These are phyloP conservation scores for Fomitopsis betulina DNA, from an alignment of 1,284 basidiomycete genomes.

Conservation along the genomic window DNA sequence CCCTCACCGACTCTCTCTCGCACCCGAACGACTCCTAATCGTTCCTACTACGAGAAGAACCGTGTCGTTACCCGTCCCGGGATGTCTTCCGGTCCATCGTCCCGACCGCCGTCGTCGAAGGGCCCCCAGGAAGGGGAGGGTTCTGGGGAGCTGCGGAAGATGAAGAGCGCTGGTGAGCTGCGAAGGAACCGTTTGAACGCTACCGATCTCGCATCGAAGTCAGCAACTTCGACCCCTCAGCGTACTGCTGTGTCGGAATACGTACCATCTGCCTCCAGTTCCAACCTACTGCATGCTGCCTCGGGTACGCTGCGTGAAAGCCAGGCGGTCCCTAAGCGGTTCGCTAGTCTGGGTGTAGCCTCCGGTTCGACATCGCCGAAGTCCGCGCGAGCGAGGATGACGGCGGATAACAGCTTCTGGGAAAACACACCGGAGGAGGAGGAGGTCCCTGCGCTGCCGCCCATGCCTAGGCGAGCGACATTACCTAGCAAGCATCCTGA, in stretches of 20 bases:
- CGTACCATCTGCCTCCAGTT: slow-evolving; percentile 56
- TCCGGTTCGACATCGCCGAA: slow-evolving; percentile 22
- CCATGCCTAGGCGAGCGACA: slow-evolving; percentile 18
- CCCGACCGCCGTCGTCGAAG: slow-evolving; percentile 11
- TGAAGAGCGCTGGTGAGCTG: slow-evolving; percentile 85
- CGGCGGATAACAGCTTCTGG: slow-evolving; percentile 28
- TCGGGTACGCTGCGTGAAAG: slow-evolving; percentile 29
- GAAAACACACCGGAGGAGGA: slow-evolving; percentile 28
- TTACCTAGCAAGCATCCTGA: slow-evolving; percentile 8
- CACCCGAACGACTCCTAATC: slow-evolving; percentile 69
- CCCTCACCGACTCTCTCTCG: slow-evolving; percentile 47
- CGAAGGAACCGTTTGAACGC: slow-evolving; percentile 37
- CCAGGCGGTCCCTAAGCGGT: slow-evolving; percentile 44
- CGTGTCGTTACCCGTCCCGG: slow-evolving; percentile 25
- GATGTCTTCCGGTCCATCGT: slow-evolving; percentile 11
- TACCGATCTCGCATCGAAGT: slow-evolving; percentile 15
- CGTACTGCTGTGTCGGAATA: slow-evolving; percentile 46
- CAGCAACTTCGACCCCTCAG: slow-evolving; percentile 31
- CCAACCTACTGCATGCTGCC: slow-evolving; percentile 46
- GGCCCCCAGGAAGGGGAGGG: slow-evolving; percentile 29
- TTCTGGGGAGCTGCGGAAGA: slow-evolving; percentile 62
- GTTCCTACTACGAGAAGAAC: slow-evolving; percentile 50
- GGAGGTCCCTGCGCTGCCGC: slow-evolving; percentile 17
- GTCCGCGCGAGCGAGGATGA: slow-evolving; percentile 16
- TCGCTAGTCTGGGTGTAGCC: slow-evolving; percentile 62